Conservation (phyloP, 208 protist genomes). For the Crithidia bombi region DNA sequence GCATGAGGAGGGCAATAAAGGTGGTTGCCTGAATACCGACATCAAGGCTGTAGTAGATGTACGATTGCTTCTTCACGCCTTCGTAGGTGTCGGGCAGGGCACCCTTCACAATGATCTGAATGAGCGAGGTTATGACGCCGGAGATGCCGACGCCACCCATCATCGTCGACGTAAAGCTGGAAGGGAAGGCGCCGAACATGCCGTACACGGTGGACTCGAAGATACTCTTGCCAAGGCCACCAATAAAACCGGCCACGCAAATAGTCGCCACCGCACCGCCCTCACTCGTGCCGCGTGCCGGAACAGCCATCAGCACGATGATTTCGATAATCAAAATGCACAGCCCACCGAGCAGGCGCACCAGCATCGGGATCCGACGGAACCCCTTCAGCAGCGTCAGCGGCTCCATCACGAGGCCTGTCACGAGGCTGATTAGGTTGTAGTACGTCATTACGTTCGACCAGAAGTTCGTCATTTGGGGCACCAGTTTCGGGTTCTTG, state of each 20-base stretch:
- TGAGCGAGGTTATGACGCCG: slow-evolving; percentile 45
- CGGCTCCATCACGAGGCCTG: slow-evolving; percentile 57
- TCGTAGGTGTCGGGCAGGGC: slow-evolving; percentile 43
- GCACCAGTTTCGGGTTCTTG: slow-evolving; percentile 32
- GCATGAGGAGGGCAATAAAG: slow-evolving; percentile 42
- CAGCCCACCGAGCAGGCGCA: slow-evolving; percentile 49
- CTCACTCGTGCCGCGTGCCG: slow-evolving; percentile 39
- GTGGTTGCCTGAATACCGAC: slow-evolving; percentile 41
- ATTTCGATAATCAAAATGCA: slow-evolving; percentile 56
- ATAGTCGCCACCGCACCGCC: slow-evolving; percentile 52
- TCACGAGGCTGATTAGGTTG: slow-evolving; percentile 48
- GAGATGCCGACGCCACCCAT: slow-evolving; percentile 69
- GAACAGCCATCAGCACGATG: slow-evolving; percentile 57
- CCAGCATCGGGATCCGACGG: slow-evolving; percentile 42
- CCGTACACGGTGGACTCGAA: slow-evolving; percentile 79
- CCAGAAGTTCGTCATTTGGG: slow-evolving; percentile 56
- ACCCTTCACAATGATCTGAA: slow-evolving; percentile 67
- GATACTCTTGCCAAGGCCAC: slow-evolving; percentile 64
- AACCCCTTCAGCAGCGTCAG: slow-evolving; percentile 52
- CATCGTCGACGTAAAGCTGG: slow-evolving; percentile 54
- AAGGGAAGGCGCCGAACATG: slow-evolving; percentile 63
- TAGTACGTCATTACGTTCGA: slow-evolving; percentile 75
- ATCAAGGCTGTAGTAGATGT: slow-evolving; percentile 67
- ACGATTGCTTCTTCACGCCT: slow-evolving; percentile 40
- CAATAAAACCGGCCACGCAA: slow-evolving; percentile 40